These are phyloP conservation scores for Colletotrichum sp. DNA, from an alignment of 2,329 filamentous ascomycete genomes.

Conservation along the genomic window DNA sequence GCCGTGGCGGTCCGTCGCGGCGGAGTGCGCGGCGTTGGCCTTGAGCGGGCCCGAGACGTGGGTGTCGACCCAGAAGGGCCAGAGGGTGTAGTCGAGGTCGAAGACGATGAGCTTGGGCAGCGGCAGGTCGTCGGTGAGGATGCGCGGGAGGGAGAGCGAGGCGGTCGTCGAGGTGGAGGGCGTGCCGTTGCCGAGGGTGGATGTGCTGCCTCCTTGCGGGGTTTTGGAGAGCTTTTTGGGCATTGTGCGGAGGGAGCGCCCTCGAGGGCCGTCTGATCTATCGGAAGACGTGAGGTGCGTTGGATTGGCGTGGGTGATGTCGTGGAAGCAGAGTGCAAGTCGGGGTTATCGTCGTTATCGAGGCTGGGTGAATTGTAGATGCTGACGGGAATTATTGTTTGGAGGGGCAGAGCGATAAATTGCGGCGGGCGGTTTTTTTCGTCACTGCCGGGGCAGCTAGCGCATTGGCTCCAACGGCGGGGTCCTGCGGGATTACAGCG, in stretches of 20 bases:
- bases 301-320: background rate
- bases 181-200: slow-evolving; percentile 24
- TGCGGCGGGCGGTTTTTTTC: background rate
- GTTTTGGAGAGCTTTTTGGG: slow-evolving; percentile 36
- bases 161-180: slow-evolving; percentile 25
- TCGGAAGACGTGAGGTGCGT: background rate
- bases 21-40: slow-evolving; percentile 44
- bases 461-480: background rate
- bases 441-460: background rate
- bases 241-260: slow-evolving; percentile 24
- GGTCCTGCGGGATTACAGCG: background rate
- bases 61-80: slow-evolving; percentile 98
- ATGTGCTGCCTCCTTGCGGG: slow-evolving; percentile 23
- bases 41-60: slow-evolving; percentile 80
- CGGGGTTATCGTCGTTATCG: background rate
- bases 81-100: slow-evolving; percentile 98
- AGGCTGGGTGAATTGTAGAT: background rate
- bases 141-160: slow-evolving; percentile 37
- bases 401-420: slow-evolving; percentile 1
- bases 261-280: background rate
- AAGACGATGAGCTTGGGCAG: slow-evolving; percentile 88
- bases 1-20: slow-evolving; percentile 59
- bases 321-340: background rate
- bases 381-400: background rate
- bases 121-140: slow-evolving; percentile 64